Conservation (phyloP, 176 grass and related monocot genomes). For the Avena atlantica region DNA sequence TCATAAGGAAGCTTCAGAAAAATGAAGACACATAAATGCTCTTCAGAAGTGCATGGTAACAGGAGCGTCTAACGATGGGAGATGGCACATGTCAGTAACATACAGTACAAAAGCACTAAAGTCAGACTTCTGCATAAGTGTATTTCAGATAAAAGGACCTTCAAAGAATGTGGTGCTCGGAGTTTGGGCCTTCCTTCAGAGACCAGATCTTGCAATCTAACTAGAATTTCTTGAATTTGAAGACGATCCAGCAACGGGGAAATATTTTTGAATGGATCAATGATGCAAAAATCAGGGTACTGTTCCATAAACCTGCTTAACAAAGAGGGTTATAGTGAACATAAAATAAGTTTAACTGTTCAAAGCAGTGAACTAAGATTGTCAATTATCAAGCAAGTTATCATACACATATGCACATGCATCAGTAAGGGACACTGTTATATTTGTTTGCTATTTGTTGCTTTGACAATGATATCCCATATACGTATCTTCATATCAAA, state of each 20-base stretch:
- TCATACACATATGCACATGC: constrained; percentile 1
- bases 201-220: constrained; percentile 65
- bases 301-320: constrained; percentile 78
- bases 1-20: background rate
- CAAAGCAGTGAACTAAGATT: background rate
- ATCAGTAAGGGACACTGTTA: background rate
- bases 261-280: constrained; percentile 84
- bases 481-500: background rate
- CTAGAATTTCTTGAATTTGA: constrained; percentile 85
- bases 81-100: constrained; percentile 3
- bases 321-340: constrained; percentile 32
- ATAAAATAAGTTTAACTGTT: background rate
- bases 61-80: background rate
- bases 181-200: constrained; percentile 56
- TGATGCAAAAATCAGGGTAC: constrained; percentile 59
- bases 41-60: constrained; percentile 10
- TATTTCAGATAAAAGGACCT: constrained; percentile 61
- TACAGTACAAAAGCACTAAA: background rate
- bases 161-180: constrained; percentile 75
- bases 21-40: background rate
- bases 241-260: constrained; percentile 87
- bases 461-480: background rate
- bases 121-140: background rate
- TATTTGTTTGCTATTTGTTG: constrained; percentile 28
- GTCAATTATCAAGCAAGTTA: background rate